These are phyloP conservation scores for Phialophora verrucosa DNA, from an alignment of 2,329 filamentous ascomycete species.

Conservation along the genomic window DNA sequence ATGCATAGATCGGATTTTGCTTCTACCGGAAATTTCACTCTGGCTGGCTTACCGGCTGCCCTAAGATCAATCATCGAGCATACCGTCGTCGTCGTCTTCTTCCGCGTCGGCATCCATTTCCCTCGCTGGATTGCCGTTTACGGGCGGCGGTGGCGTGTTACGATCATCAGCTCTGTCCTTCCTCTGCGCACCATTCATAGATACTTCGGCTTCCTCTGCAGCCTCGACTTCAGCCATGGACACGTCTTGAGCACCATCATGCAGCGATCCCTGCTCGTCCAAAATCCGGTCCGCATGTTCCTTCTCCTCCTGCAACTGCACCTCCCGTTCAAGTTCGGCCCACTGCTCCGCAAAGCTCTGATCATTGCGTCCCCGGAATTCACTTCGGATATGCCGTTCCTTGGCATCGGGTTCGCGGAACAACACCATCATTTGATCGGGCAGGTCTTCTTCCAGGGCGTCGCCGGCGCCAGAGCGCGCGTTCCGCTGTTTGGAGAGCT, in stretches of 20 bases:
- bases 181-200: slow-evolving; percentile 12
- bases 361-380: slow-evolving; percentile 54
- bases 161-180: slow-evolving; percentile 22
- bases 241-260: slow-evolving; percentile 35
- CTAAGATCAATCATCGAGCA: slow-evolving; percentile 33
- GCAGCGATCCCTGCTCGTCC: slow-evolving; percentile 38
- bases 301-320: slow-evolving; percentile 36
- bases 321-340: slow-evolving; percentile 30
- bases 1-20: background rate
- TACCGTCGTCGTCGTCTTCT: slow-evolving; percentile 33
- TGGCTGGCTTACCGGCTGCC: background rate
- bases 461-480: slow-evolving; percentile 41
- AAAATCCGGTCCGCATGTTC: slow-evolving; percentile 32
- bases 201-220: slow-evolving; percentile 34
- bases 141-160: slow-evolving; percentile 13
- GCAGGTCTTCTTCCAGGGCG: slow-evolving; percentile 47
- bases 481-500: slow-evolving; percentile 45
- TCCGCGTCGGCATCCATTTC: slow-evolving; percentile 22
- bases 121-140: slow-evolving; percentile 5
- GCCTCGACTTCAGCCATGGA: slow-evolving; percentile 30
- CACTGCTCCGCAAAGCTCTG: slow-evolving; percentile 47
- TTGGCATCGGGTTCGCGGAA: slow-evolving; percentile 55
- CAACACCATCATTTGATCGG: slow-evolving; percentile 59
- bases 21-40: background rate
- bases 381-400: slow-evolving; percentile 43